These are phyloP conservation scores for Solanum paucissectum DNA, from an alignment of 257 asterid genomes.

Conservation along the genomic window DNA sequence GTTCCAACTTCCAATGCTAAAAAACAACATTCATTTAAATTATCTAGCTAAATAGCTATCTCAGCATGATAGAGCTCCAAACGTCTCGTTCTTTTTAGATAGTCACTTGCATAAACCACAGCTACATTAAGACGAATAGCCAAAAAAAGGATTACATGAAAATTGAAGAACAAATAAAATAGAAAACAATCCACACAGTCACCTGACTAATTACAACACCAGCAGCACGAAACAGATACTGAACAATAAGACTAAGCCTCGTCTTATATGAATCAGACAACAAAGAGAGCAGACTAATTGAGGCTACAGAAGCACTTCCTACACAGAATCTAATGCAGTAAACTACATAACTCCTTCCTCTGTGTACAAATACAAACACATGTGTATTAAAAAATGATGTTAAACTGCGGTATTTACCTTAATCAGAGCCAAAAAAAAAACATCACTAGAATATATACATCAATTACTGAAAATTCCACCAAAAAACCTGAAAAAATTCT, in stretches of 20 bases:
- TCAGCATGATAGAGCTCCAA: not conserved
- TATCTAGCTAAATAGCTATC: not conserved
- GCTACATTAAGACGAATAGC: not conserved
- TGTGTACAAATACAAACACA: not conserved
- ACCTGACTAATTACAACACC: not conserved
- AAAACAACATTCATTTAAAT: not conserved
- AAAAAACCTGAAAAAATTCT: not conserved
- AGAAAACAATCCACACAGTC: not conserved
- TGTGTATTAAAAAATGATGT: not conserved
- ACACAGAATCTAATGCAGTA: not conserved
- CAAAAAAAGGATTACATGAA: not conserved
- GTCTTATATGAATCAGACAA: not conserved
- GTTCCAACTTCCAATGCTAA: not conserved
- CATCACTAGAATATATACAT: not conserved
- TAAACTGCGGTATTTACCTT: not conserved
- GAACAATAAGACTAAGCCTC: not conserved
- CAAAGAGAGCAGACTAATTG: not conserved
- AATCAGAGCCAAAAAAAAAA: not conserved
- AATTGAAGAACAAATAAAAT: not conserved
- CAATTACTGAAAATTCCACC: not conserved
- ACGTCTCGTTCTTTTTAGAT: not conserved
- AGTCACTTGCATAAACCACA: not conserved
- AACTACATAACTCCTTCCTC: not conserved
- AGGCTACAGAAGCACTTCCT: not conserved
- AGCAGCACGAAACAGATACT: not conserved